Conservation (phyloP, 2,329 filamentous ascomycete genomes). For the Penicillium sp. region DNA sequence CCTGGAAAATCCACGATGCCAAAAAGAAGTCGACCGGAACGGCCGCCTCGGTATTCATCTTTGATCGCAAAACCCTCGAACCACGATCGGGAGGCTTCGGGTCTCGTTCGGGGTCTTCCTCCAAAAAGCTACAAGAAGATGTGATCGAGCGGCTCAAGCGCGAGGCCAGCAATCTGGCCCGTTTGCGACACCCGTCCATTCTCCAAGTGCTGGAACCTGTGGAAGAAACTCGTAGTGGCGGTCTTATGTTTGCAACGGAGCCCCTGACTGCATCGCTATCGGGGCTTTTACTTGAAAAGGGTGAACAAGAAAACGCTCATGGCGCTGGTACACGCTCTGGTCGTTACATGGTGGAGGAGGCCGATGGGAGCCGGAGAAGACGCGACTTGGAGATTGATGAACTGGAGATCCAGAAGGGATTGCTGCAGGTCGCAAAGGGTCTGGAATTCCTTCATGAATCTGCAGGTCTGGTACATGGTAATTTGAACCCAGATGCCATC, state of each 20-base stretch:
- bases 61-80: conserved; percentile 85
- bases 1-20: conserved; percentile 97
- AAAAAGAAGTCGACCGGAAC: conserved; percentile 96
- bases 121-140: conserved; percentile 83
- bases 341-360: conserved; percentile 77
- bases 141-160: conserved; percentile 88
- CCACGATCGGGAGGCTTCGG: conserved; percentile 62
- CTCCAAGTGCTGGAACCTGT: conserved; percentile 92
- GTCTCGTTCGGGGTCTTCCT: conserved; percentile 61
- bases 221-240: conserved; percentile 87
- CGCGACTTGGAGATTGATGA: conserved; percentile 93
- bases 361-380: conserved; percentile 69
- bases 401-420: conserved; percentile 93
- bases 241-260: conserved; percentile 94
- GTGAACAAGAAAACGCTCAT: conserved; percentile 73
- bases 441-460: conserved; percentile 95
- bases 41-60: conserved; percentile 86
- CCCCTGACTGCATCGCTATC: conserved; percentile 85
- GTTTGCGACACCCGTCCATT: conserved; percentile 85
- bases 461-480: conserved; percentile 88
- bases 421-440: conserved; percentile 90
- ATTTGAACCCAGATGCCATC: conserved; percentile 89
- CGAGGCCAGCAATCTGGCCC: conserved; percentile 84
- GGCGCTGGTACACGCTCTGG: conserved; percentile 70
- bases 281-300: conserved; percentile 80